phyloP scores from a whole-genome alignment of 306 rosid genomes.

The Castanea crenata region DNA sequence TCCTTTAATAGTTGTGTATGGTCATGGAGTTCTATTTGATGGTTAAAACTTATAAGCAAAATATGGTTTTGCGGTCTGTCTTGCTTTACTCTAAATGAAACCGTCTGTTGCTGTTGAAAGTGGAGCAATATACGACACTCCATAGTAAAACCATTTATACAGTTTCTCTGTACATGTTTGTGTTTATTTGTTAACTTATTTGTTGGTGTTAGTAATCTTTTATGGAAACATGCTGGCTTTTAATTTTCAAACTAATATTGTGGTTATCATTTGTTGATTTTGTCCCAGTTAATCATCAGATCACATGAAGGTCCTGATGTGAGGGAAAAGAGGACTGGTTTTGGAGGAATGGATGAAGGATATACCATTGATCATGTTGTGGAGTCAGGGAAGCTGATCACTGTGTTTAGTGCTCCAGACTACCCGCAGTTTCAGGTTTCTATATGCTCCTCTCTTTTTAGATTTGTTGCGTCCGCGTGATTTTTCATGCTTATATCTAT shows the following conservation, averaged over 20 bases:
- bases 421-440: conserved; percentile 93
- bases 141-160: not conserved
- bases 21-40: not conserved
- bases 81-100: not conserved
- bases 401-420: conserved; percentile 91
- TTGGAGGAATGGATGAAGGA: conserved; percentile 76
- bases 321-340: conserved; percentile 79
- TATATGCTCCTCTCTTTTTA: conserved; percentile 2
- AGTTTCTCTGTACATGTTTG: not conserved
- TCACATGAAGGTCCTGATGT: conserved; percentile 93
- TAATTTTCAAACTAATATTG: conserved; percentile 24
- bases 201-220: conserved; percentile 18
- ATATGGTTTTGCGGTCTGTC: conserved; percentile 2
- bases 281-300: conserved; percentile 78
- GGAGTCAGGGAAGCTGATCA: conserved; percentile 84
- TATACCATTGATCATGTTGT: conserved; percentile 88
- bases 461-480: not conserved
- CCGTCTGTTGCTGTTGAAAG: not conserved
- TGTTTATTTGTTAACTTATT: conserved; percentile 7
- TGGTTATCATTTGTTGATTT: conserved; percentile 26
- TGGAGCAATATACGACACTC: not conserved
- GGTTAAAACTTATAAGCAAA: not conserved
- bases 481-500: not conserved
- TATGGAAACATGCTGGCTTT: not conserved
- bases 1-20: not conserved